These are phyloP conservation scores for Trametes meyenii DNA, from an alignment of 768 basidiomycete species.

Conservation along the genomic window DNA sequence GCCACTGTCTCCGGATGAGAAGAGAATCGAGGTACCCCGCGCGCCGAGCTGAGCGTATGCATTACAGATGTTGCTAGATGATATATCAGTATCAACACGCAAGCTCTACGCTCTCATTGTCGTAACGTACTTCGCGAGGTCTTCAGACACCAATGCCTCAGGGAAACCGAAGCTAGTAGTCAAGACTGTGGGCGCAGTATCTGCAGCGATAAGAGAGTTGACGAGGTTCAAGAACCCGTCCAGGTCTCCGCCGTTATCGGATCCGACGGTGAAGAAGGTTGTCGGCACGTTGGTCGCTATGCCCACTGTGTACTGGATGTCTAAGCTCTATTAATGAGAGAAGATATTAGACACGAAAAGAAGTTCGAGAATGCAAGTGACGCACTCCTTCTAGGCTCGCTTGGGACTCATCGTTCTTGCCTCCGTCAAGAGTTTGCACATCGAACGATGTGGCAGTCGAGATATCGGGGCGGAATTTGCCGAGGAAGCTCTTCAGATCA, in stretches of 20 bases:
- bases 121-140: constrained; percentile 33
- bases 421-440: constrained; percentile 11
- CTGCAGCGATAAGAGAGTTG: constrained; percentile 28
- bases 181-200: constrained; percentile 32
- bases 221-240: constrained; percentile 37
- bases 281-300: constrained; percentile 23
- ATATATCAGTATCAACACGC: neutral
- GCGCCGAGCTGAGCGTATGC: constrained; percentile 37
- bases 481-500: constrained; percentile 20
- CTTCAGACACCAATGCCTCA: constrained; percentile 25
- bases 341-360: neutral
- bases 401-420: constrained; percentile 12
- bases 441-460: constrained; percentile 11
- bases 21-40: constrained; percentile 38
- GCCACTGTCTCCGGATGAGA: constrained; percentile 41
- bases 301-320: constrained; percentile 26
- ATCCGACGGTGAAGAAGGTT: constrained; percentile 18
- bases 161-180: constrained; percentile 46
- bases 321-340: constrained; percentile 11
- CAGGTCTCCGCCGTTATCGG: constrained; percentile 29
- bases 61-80: constrained; percentile 34
- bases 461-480: constrained; percentile 21
- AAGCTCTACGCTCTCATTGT: constrained; percentile 42
- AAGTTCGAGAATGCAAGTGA: neutral
- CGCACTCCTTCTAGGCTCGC: constrained; percentile 17